Base-by-base conservation (phyloP, 805 yeast species). In the Blastobotrys americana region DNA sequence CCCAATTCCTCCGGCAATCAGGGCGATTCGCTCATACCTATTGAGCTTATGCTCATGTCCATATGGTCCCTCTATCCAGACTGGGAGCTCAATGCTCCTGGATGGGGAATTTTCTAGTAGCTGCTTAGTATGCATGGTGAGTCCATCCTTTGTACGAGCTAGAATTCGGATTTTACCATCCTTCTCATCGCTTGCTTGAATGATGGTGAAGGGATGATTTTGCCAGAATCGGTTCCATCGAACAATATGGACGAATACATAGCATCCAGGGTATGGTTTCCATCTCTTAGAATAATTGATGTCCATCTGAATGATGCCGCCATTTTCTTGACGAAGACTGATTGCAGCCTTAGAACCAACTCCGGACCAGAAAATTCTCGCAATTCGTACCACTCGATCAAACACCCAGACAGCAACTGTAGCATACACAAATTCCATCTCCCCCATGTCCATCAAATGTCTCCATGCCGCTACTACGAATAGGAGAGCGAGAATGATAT, bases 151-250 rank as follows among this genome's bases (percentile, higher is more conserved):
- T 25, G 50, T 50, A 23, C 48, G 21, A 5, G 39, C 41, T 35
- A 45, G 42, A 25, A 55, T 34, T 6, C 42, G 27, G 18, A 55
- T 41, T 28, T 46, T 43, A 38, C 47, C 50, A 21, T 42, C 43
- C 2, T 40, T 47, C 2, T 47, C 48, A n/a, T 34, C 38, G 10
- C 55, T 52, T 5, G 53, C 34, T 15, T 44, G 43, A 21, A 48
- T 43, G 21, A 63, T 36, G 1, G 89, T 80, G 63, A 84, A 82
- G 3, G 90, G 90, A 59, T 83, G 88, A 4, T 82, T 76, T 58
- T 83, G 86, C 79, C 81, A 80, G 59, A 81, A 78, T 23, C 71
- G 62, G 1, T 63, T 55, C 13, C 73, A 69, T 34, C 73, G 66
- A 45, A 80, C 49, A 58, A 82, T 78, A 61, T 80, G 73, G 34